A percentile compares a stretch with the other conserved stretches of the same genome.
phyloP scores from a whole-genome alignment of 257 asterid species.

The Paraleonurus japonicus region DNA sequence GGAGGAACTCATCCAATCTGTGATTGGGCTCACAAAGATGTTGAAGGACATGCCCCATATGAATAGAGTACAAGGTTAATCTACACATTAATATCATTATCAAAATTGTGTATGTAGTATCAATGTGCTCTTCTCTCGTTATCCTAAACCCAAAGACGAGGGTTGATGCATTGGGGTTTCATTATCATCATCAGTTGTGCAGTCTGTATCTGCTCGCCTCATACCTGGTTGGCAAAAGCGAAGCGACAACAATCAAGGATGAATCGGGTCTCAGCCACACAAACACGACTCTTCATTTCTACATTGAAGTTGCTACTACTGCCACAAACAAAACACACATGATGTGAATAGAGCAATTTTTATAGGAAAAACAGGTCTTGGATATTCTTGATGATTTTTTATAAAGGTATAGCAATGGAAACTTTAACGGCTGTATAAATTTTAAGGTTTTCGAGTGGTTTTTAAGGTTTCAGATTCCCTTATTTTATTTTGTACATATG shows the following conservation, averaged over 20 bases:
- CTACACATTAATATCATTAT: too few species aligned
- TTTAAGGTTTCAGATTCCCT: background rate
- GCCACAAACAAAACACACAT: too few species aligned
- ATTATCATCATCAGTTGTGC: constrained; percentile 32
- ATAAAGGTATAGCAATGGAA: constrained; percentile 17
- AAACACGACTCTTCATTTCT: background rate
- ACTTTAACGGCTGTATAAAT: constrained; percentile 17
- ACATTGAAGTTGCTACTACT: background rate
- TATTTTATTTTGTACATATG: background rate
- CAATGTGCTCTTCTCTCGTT: too few species aligned
- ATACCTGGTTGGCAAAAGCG: constrained; percentile 50
- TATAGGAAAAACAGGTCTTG: background rate
- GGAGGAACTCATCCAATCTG: too few species aligned
- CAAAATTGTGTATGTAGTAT: too few species aligned
- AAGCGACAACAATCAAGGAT: constrained; percentile 63
- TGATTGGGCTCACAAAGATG: too few species aligned
- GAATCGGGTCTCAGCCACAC: constrained; percentile 56
- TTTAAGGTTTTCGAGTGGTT: constrained; percentile 7
- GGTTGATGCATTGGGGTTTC: constrained; percentile 53
- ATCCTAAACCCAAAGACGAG: constrained; percentile 24
- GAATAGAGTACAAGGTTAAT: too few species aligned
- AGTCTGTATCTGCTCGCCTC: constrained; percentile 35
- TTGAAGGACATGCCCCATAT: too few species aligned
- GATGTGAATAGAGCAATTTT: constrained; percentile 18
- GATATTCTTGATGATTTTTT: background rate